Conservation (phyloP, 345 rosid genomes). For the Reutealis trisperma region DNA sequence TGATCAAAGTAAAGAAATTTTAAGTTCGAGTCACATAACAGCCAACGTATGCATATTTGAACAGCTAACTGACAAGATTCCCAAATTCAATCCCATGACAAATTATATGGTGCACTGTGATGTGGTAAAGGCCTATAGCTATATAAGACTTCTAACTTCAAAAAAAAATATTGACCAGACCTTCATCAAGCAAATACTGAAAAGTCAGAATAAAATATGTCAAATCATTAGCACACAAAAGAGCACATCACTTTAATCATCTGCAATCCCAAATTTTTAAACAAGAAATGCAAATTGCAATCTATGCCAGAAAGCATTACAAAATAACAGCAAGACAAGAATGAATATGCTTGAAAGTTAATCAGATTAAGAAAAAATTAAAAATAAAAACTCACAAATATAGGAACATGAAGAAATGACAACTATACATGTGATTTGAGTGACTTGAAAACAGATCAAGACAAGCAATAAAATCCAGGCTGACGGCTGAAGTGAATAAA, state of each 20-base stretch:
- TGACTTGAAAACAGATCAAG: not conserved
- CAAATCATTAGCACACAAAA: not conserved
- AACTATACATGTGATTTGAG: not conserved
- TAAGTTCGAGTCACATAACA: not conserved
- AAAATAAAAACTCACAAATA: not conserved
- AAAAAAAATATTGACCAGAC: no score
- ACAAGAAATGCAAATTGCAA: not conserved
- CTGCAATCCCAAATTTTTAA: not conserved
- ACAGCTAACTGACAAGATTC: not conserved
- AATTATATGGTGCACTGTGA: not conserved
- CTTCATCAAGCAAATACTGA: not conserved
- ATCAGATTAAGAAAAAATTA: no score
- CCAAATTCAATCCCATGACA: not conserved
- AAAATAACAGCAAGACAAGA: not conserved
- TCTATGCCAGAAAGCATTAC: not conserved
- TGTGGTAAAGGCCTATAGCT: not conserved
- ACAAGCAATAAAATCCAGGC: not conserved
- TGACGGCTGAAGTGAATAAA: not conserved
- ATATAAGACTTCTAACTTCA: no score
- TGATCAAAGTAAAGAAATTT: not conserved
- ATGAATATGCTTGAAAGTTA: no score
- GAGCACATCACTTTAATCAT: not conserved
- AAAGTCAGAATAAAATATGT: not conserved
- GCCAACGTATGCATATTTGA: not conserved
- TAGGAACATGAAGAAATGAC: not conserved